Evolutionary conservation across 2,329 filamentous ascomycete species (phyloP).

Genomic region (Xylariomycetidae sp.): DNA sequence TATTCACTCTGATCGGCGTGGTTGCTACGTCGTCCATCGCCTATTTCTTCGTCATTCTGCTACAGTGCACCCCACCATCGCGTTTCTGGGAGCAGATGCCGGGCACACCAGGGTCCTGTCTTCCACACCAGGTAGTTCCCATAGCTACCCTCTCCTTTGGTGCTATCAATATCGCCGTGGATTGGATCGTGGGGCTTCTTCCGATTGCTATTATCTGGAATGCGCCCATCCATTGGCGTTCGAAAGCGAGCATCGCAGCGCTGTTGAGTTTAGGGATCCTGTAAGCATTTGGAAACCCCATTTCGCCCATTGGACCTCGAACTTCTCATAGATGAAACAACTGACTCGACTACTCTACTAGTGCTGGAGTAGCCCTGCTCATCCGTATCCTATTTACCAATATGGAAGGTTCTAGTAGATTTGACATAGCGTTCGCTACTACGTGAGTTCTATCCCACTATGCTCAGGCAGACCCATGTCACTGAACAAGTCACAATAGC

Average conservation of each 20-base stretch:
- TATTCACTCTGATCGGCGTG: slow-evolving; percentile 27
- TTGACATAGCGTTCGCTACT: slow-evolving; percentile 25
- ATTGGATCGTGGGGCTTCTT: slow-evolving; percentile 43
- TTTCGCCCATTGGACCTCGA: no score
- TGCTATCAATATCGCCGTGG: slow-evolving; percentile 36
- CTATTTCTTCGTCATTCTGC: slow-evolving; percentile 40
- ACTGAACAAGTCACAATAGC: slow-evolving; percentile 13
- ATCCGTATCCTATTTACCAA: slow-evolving; percentile 30
- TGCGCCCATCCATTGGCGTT: slow-evolving; percentile 40
- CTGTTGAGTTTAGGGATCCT: slow-evolving; percentile 45
- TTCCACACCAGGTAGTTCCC: slow-evolving; percentile 33
- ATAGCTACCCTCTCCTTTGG: slow-evolving; percentile 40
- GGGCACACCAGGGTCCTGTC: slow-evolving; percentile 32
- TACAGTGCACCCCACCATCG: slow-evolving; percentile 43
- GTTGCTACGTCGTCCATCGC: slow-evolving; percentile 30
- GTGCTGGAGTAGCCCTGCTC: slow-evolving; percentile 33
- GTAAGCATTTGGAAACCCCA: no score
- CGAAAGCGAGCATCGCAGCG: slow-evolving; percentile 38
- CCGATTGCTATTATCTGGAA: slow-evolving; percentile 46
- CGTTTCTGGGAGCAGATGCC: slow-evolving; percentile 42
- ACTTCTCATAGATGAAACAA: background rate
- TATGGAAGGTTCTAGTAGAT: background rate
- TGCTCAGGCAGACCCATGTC: background rate
- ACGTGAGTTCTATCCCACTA: slow-evolving; percentile 17
- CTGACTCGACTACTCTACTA: slow-evolving; percentile 11